Conservation (phyloP, 2,329 filamentous ascomycete species). For the Cladosporium austrohemisphaericum region DNA sequence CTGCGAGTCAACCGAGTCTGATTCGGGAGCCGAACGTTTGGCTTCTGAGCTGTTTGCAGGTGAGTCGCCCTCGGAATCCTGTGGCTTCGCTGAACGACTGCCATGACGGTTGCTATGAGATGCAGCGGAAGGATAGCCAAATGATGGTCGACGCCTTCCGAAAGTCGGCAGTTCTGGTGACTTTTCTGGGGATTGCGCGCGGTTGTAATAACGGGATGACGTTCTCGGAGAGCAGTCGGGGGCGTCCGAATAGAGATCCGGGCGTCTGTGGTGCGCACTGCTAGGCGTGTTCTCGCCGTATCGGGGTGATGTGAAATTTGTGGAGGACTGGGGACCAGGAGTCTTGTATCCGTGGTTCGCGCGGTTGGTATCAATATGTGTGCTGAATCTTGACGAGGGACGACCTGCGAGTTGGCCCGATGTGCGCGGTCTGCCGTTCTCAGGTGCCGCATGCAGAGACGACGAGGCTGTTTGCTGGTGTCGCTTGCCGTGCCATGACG, state of each 20-base stretch:
- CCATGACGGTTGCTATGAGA: conserved; percentile 3
- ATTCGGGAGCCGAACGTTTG: conserved; percentile 48
- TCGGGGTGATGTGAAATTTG: conserved; percentile 15
- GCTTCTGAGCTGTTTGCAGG: conserved; percentile 40
- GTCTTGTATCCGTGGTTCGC: conserved; percentile 20
- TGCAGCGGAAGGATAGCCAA: conserved; percentile 15
- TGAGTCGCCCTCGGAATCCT: conserved; percentile 25
- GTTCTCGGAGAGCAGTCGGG: conserved; percentile 23
- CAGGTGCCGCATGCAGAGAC: conserved; percentile 5
- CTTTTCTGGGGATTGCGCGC: conserved; percentile 26
- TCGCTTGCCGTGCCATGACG: conserved; percentile 50
- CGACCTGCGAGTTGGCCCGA: conserved; percentile 19
- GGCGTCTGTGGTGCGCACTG: conserved; percentile 22
- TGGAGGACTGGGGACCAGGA: conserved; percentile 14
- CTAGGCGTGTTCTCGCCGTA: conserved; percentile 25
- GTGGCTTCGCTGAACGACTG: conserved; percentile 1
- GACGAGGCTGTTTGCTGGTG: conserved; percentile 17
- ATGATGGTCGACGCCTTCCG: conserved; percentile 26
- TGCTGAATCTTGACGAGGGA: conserved; percentile 23
- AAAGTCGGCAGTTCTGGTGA: conserved; percentile 27
- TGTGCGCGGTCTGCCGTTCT: conserved; percentile 21
- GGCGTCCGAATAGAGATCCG: conserved; percentile 19
- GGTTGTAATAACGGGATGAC: conserved; percentile 16
- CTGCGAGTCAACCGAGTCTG: conserved; percentile 83
- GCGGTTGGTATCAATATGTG: conserved; percentile 21